Conservation (phyloP, 2,329 filamentous ascomycete genomes). For the Nigrospora oryzae region DNA sequence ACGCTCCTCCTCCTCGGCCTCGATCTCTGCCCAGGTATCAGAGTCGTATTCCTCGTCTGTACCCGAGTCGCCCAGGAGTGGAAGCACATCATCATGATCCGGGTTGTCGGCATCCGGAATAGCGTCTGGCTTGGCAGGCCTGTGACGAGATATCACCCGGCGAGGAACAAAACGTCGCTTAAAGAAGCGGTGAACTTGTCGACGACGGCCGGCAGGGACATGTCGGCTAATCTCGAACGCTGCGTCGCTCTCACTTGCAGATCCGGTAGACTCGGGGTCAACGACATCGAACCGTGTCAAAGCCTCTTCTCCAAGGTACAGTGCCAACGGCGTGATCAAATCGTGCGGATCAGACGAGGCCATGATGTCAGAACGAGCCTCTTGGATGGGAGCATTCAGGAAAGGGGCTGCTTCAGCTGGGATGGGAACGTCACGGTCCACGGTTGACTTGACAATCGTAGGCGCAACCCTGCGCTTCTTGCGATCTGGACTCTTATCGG, state of each 20-base stretch:
- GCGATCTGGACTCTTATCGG: neutral
- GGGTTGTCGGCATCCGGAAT: slow-evolving; percentile 16
- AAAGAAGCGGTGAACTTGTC: slow-evolving; percentile 14
- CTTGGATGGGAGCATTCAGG: neutral
- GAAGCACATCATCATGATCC: slow-evolving; percentile 32
- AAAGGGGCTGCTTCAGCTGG: slow-evolving; percentile 14
- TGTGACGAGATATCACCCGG: neutral
- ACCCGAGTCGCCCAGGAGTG: slow-evolving; percentile 45
- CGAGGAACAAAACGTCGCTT: slow-evolving; percentile 11
- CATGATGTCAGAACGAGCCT: no score
- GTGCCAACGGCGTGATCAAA: neutral
- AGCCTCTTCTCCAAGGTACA: slow-evolving; percentile 16
- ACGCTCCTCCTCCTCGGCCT: slow-evolving; percentile 39
- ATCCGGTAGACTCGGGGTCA: slow-evolving; percentile 2
- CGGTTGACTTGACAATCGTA: slow-evolving; percentile 9
- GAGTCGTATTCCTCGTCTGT: slow-evolving; percentile 42
- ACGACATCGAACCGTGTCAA: slow-evolving; percentile 15
- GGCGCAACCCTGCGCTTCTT: slow-evolving; percentile 18
- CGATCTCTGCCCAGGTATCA: slow-evolving; percentile 53
- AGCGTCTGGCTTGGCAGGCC: slow-evolving; percentile 13
- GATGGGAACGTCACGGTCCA: slow-evolving; percentile 11
- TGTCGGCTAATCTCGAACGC: neutral
- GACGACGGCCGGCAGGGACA: slow-evolving; percentile 8
- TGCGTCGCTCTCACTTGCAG: neutral
- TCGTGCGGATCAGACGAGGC: neutral